Percentiles rank a stretch among this genome's conserved stretches.
phyloP scores from a whole-genome alignment of 495 filamentous ascomycete species.

The Lasiosphaeria hispida region DNA sequence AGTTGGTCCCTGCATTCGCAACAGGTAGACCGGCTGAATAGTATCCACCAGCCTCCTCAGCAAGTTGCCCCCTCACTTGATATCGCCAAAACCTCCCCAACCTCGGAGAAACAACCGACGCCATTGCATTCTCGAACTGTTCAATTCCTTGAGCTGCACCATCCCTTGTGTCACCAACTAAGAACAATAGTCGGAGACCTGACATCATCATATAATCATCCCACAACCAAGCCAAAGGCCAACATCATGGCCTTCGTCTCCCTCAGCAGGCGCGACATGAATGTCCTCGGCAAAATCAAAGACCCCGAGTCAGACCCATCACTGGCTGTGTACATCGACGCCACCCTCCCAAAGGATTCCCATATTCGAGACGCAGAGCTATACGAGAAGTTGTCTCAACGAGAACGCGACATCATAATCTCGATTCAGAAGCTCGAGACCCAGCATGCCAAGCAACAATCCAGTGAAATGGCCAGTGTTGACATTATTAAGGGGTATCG shows the following conservation, averaged over 20 bases:
- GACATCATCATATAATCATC: neutral
- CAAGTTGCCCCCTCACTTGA: no score
- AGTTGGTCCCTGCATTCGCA: no score
- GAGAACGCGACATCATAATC: conserved; percentile 49
- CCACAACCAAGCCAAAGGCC: neutral
- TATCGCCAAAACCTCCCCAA: no score
- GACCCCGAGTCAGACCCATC: conserved; percentile 70
- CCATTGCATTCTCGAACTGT: no score
- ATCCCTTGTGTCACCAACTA: no score
- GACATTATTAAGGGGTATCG: conserved; percentile 39
- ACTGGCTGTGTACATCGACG: conserved; percentile 51
- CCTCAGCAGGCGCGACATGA: conserved; percentile 67
- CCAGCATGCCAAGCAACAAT: conserved; percentile 38
- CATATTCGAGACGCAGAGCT: conserved; percentile 41
- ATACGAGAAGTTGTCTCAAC: conserved; percentile 38
- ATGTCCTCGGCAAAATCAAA: conserved; percentile 74
- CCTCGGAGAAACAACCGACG: no score
- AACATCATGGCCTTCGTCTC: conserved; percentile 46
- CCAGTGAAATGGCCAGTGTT: conserved; percentile 20
- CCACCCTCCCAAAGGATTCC: conserved; percentile 60
- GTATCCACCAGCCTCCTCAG: no score
- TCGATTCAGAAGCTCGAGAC: conserved; percentile 50
- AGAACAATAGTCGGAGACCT: no score
- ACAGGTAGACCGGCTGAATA: no score
- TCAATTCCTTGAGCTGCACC: no score